Base-by-base conservation (phyloP, 768 basidiomycete genomes). In the Termitomyces sp. region DNA sequence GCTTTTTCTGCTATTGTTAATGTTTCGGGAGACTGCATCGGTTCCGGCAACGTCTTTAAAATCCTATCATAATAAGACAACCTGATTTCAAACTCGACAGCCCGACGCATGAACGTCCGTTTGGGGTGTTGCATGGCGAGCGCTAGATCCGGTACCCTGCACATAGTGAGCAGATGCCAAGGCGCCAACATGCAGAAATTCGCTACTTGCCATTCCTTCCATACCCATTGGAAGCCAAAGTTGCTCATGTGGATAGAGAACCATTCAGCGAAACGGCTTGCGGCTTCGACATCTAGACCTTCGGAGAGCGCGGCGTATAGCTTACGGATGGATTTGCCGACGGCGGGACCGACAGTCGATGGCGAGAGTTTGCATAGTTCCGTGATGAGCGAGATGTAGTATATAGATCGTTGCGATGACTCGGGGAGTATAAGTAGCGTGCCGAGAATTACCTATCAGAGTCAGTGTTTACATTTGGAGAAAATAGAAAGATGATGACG, bases 171-270 rank as follows among this genome's bases (percentile, higher is more conserved):
- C 20, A 31, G 7, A 12, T 10, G 31, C 31, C 5, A 46, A 37
- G 9, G 18, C 16, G 8, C 14, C 12, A 8, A 8, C 20, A 13
- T 16, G 20, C 9, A 32, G 12, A 12, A n/a, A 42, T 6, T 26
- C 4, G 5, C 12, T 12, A 72, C 86, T 46, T 52, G 94, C 96
- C 97, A 99, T 80, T 98, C 97, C 66, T 93, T 95, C 97, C 97
- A 99, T 14, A 97, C 93, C 97, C 97, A 98, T 65, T 88, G 86
- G 73, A 98, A 99, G 26, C 87, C 88, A 69, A 98, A 99, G 73
- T 99, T 99, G 63, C 92, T 95, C 86, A 99, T 88, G 66, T 99
- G 97, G 2, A 90, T 79, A 2, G 92, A 82, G 64, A 98, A 97
- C 97, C 97, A 99, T 59, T 98, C 94, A 0, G 91, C 86, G 58